These are phyloP conservation scores for Serendipita vermifera DNA, from an alignment of 768 basidiomycete genomes.

Conservation along the genomic window DNA sequence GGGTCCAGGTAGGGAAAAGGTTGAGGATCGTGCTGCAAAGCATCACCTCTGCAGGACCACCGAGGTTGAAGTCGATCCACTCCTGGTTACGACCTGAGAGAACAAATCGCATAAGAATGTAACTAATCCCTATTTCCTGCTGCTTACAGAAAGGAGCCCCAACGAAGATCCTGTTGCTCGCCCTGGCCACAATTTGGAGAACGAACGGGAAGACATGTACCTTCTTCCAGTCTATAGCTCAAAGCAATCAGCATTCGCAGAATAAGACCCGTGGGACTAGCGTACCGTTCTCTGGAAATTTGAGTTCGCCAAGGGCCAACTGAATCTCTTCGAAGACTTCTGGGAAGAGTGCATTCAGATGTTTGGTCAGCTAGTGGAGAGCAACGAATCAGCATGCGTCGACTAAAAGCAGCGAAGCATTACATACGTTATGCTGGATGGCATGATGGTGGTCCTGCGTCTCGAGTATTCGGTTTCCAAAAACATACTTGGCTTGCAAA, in stretches of 20 bases:
- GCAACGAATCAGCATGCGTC: too few relatives aligned
- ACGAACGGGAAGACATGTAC: slow-evolving; percentile 18
- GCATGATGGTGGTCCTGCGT: slow-evolving; percentile 14
- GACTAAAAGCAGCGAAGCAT: not conserved
- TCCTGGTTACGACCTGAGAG: not conserved
- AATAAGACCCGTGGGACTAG: not conserved
- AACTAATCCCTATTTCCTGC: too few relatives aligned
- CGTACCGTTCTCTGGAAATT: slow-evolving; percentile 1
- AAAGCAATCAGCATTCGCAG: too few relatives aligned
- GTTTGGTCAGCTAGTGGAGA: slow-evolving; percentile 13
- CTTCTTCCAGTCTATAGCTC: slow-evolving; percentile 21
- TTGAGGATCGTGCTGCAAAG: not conserved
- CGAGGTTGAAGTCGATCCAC: not conserved
- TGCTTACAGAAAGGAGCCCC: slow-evolving; percentile 33
- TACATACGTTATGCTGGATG: slow-evolving; percentile 8
- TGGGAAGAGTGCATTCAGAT: slow-evolving; percentile 11
- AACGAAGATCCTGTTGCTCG: slow-evolving; percentile 34
- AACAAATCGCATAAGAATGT: too few relatives aligned
- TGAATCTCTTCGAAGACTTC: slow-evolving; percentile 13
- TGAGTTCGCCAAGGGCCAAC: slow-evolving; percentile 8
- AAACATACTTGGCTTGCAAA: slow-evolving; percentile 3
- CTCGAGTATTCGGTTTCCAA: slow-evolving; percentile 9
- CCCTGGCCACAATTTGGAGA: slow-evolving; percentile 23
- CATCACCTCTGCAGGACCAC: not conserved
- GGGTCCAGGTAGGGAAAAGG: not conserved